Evolutionary conservation across 805 yeast genomes (phyloP).

Genomic region (Blastobotrys robertii): DNA sequence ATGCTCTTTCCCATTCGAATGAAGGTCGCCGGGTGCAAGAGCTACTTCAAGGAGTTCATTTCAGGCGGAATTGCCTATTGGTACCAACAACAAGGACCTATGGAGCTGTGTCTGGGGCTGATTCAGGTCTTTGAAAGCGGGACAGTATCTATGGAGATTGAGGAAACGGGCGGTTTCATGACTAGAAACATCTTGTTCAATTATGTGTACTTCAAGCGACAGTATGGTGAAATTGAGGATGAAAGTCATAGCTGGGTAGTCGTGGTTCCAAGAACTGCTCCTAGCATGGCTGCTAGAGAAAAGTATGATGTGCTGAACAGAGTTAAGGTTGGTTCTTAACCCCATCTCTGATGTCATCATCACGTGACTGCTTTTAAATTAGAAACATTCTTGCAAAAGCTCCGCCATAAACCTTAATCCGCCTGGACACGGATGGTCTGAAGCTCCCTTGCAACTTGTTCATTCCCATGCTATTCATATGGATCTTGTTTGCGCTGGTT

Average conservation of each 20-base stretch:
- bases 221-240: not conserved
- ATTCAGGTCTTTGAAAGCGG: slow-evolving; percentile 6
- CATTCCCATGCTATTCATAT: too few relatives aligned
- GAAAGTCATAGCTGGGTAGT: not conserved
- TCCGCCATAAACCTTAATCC: too few relatives aligned
- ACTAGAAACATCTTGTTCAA: slow-evolving; percentile 7
- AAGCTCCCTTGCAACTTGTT: too few relatives aligned
- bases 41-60: not conserved
- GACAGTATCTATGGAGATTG: slow-evolving; percentile 20
- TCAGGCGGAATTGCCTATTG: not conserved
- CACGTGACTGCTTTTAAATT: not conserved
- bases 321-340: not conserved
- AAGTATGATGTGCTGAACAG: not conserved
- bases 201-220: slow-evolving; percentile 4
- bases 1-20: slow-evolving; percentile 8
- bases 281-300: not conserved
- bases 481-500: too few relatives aligned
- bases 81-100: slow-evolving; percentile 2
- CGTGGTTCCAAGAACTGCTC: not conserved
- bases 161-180: slow-evolving; percentile 18
- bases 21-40: slow-evolving; percentile 1
- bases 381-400: not conserved
- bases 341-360: not conserved
- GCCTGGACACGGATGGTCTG: too few relatives aligned
- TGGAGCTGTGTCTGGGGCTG: slow-evolving; percentile 10